A percentile compares a stretch with the other conserved stretches of the same genome.
phyloP scores from a whole-genome alignment of 345 rosid genomes.

The Schrenkiella parvula region DNA sequence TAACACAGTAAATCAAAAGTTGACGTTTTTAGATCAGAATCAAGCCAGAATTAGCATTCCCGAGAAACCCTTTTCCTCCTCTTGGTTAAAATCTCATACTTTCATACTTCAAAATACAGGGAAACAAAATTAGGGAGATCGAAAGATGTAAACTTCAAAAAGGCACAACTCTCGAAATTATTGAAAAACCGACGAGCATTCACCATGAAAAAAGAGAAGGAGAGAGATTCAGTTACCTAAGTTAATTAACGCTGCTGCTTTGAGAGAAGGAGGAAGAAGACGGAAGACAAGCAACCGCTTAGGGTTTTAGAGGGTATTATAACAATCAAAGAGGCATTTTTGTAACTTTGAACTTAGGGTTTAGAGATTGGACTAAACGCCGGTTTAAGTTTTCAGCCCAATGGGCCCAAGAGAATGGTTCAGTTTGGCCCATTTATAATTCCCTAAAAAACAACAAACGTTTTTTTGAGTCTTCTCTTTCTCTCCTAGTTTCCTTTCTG shows the following conservation, averaged over 20 bases:
- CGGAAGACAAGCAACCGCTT: background rate
- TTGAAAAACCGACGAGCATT: background rate
- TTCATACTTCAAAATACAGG: background rate
- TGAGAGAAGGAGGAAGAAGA: background rate
- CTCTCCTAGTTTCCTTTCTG: background rate
- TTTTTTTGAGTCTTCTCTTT: background rate
- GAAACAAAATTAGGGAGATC: background rate
- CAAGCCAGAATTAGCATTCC: background rate
- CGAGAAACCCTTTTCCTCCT: background rate
- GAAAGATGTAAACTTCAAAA: background rate
- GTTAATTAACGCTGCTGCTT: conserved; percentile 5
- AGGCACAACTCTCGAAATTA: background rate
- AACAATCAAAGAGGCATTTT: background rate
- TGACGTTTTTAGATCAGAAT: background rate
- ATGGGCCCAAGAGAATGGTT: background rate
- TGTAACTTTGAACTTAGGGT: background rate
- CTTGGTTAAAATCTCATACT: background rate
- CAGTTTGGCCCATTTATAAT: background rate
- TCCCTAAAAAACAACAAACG: too few relatives aligned
- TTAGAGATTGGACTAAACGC: background rate
- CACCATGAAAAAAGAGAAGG: background rate
- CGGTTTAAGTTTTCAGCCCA: background rate
- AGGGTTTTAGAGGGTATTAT: conserved; percentile 16
- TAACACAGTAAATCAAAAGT: background rate
- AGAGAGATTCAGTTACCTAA: background rate